Base-by-base conservation (phyloP, 805 yeast genomes). In the Ascoidea tarda region DNA sequence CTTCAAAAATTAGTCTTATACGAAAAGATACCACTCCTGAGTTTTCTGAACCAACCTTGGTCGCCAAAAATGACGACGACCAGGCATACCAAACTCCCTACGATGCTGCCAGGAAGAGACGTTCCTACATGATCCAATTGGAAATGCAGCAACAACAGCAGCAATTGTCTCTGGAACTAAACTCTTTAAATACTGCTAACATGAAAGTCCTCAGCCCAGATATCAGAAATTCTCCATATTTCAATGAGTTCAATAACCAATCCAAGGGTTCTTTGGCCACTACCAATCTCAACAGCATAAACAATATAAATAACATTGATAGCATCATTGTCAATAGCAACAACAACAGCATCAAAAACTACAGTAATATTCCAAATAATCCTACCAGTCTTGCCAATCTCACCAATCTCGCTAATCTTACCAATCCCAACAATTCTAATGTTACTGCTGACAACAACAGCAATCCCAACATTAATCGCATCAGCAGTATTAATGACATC, bases 1-100 rank as follows among this genome's bases (percentile, higher is more conserved):
- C 44, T 14, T 38, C 44, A 38, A 38, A 38, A 38, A 38, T 38
- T 10, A 38, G 14, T 38, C 4, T 49, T 50, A 33, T 51, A 52
- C 47, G 14, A 48, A 31, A 21, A 6, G 16, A 32, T 16, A 14
- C 49, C 28, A 33, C 57, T 33, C 49, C 55, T 16, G 56, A 56
- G 14, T 56, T 54, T 46, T 54, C 57, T 10, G 51, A 54, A 33
- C 58, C 58, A 10, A 53, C 54, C 5, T 32, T 56, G 12, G 52
- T 56, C 5, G 58, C 58, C n/a, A 51, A 52, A 32, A 58, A 58
- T 31, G 42, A 50, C 8, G 57, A 54, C 16, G 54, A 59, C 6
- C 52, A 58, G 46, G 55, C 61, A 0, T 53, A 60, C 16, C 64
- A 65, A 47, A 62, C 60, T 0, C 68, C 67, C 12, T 63, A 62